Conservation (phyloP, 495 filamentous ascomycete genomes). For the Neurospora sp. region DNA sequence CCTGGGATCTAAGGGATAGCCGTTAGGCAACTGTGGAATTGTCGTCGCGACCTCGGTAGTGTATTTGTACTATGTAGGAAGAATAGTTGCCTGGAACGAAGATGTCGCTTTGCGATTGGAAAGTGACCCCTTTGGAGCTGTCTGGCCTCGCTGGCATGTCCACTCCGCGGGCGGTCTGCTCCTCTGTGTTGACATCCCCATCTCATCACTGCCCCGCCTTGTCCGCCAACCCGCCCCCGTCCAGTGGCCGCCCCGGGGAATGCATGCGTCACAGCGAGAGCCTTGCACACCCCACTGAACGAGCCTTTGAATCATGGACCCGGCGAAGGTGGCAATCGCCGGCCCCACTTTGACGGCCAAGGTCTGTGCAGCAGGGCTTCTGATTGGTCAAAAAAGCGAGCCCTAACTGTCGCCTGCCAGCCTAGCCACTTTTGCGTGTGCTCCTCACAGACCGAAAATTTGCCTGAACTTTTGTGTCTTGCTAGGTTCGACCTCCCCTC, state of each 20-base stretch:
- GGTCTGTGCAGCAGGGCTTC: conserved; percentile 5
- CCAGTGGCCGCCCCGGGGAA: background rate
- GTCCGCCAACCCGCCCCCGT: background rate
- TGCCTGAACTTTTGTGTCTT: conserved; percentile 21
- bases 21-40: background rate
- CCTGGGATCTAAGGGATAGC: background rate
- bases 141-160: background rate
- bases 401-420: conserved; percentile 19
- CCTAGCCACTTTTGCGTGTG: conserved; percentile 19
- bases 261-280: background rate
- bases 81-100: background rate
- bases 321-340: background rate
- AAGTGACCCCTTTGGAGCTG: background rate
- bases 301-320: background rate
- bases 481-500: conserved; percentile 24
- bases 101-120: background rate
- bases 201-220: background rate
- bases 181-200: background rate
- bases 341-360: conserved; percentile 2
- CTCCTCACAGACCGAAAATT: conserved; percentile 28
- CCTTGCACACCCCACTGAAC: background rate
- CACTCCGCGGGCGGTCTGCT: background rate
- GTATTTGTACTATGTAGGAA: background rate
- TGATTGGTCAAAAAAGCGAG: conserved; percentile 20
- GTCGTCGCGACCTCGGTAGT: background rate